Evolutionary conservation across 2,329 filamentous ascomycete genomes (phyloP).

Genomic region (Trichoderma afroharzianum): DNA sequence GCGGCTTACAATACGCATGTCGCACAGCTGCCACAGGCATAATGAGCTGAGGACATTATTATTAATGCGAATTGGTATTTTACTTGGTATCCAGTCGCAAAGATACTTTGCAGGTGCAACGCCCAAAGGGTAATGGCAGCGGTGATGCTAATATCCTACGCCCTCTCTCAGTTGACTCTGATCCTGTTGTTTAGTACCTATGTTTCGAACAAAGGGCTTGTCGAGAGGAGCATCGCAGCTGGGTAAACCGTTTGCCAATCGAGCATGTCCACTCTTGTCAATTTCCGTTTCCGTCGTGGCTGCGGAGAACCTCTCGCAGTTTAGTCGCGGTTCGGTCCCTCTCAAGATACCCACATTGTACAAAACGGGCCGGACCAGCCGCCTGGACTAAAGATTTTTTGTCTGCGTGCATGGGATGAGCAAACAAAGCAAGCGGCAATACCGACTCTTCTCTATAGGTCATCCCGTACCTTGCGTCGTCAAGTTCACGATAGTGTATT

Average conservation of each 20-base stretch:
- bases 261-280: background rate
- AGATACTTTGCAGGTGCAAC: background rate
- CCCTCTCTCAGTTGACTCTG: background rate
- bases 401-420: background rate
- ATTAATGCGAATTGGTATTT: background rate
- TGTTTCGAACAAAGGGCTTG: background rate
- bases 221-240: background rate
- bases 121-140: background rate
- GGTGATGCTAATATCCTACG: background rate
- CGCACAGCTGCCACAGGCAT: background rate
- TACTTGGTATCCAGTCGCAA: background rate
- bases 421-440: background rate
- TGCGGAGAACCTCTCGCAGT: conserved; percentile 6
- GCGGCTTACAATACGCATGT: background rate
- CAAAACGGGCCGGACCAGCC: conserved; percentile 16
- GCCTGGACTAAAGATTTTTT: conserved; percentile 4
- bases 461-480: background rate
- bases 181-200: background rate
- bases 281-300: conserved; percentile 15
- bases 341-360: background rate
- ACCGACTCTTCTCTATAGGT: background rate
- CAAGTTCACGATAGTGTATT: background rate
- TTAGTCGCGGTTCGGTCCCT: conserved; percentile 13
- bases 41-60: background rate
- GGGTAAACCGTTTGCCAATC: background rate